Percentiles rank a stretch among this genome's conserved stretches.
Evolutionary conservation across 1,284 basidiomycete genomes (phyloP).

Genomic region (Coniferiporia weirii): DNA sequence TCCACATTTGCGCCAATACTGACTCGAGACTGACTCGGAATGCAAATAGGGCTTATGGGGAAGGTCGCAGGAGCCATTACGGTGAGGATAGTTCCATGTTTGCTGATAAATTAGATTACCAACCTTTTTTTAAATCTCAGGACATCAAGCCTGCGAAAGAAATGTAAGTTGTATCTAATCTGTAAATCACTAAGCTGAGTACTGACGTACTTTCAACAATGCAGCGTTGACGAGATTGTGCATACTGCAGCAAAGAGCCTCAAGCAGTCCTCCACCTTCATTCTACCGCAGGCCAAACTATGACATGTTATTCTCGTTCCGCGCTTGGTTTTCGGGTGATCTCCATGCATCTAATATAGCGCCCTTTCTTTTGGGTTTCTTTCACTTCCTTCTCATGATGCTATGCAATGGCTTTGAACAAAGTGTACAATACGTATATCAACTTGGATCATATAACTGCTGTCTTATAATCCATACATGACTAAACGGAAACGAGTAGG

Average conservation of each 20-base stretch:
- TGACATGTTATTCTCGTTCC: slow-evolving; percentile 22
- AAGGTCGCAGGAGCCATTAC: slow-evolving; percentile 75
- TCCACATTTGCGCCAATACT: background rate
- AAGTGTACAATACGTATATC: too few species aligned
- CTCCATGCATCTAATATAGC: too few species aligned
- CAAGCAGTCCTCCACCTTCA: slow-evolving; percentile 31
- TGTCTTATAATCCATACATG: background rate
- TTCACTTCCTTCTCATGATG: too few species aligned
- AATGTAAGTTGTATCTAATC: slow-evolving; percentile 46
- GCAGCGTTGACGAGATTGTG: slow-evolving; percentile 68
- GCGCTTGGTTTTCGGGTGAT: background rate
- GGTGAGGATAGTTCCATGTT: slow-evolving; percentile 31
- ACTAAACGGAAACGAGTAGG: background rate
- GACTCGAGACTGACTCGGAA: background rate
- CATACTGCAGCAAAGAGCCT: slow-evolving; percentile 47
- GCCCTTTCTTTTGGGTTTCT: too few species aligned
- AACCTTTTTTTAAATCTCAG: slow-evolving; percentile 24
- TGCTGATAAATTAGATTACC: background rate
- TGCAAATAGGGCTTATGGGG: slow-evolving; percentile 73
- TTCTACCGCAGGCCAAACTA: slow-evolving; percentile 40
- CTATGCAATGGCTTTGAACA: too few species aligned
- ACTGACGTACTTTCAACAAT: slow-evolving; percentile 23
- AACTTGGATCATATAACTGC: too few species aligned
- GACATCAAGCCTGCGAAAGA: slow-evolving; percentile 78
- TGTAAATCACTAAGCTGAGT: background rate